phyloP scores from a whole-genome alignment of 352 stramenopile species.

The Phytophthora lateralis region DNA sequence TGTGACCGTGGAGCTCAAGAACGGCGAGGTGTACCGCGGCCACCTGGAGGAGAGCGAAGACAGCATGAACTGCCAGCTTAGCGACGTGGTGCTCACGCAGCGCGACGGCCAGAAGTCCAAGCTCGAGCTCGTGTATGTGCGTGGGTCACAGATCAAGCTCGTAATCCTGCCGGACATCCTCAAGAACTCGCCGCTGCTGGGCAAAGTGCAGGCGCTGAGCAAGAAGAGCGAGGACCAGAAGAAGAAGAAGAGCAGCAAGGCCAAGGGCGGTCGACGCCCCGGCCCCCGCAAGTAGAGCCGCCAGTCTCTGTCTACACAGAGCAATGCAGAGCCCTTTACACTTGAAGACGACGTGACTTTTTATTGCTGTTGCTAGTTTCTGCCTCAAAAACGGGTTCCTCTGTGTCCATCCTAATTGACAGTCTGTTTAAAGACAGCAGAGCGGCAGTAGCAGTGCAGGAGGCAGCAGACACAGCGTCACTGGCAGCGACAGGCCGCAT shows the following conservation, averaged over 20 bases:
- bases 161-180: constrained; percentile 97
- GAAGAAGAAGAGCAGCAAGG: constrained; percentile 45
- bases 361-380: constrained; percentile 11
- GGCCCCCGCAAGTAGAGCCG: constrained; percentile 45
- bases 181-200: constrained; percentile 97
- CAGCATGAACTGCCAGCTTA: constrained; percentile 98
- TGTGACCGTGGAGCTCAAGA: constrained; percentile 90
- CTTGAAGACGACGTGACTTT: constrained; percentile 23
- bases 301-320: not conserved
- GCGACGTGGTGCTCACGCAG: constrained; percentile 89
- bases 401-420: not conserved
- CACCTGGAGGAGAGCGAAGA: constrained; percentile 87
- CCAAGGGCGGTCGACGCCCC: constrained; percentile 31
- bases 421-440: constrained; percentile 58
- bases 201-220: constrained; percentile 93
- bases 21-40: constrained; percentile 88
- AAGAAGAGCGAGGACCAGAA: constrained; percentile 70
- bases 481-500: constrained; percentile 65
- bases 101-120: constrained; percentile 83
- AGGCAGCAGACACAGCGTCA: constrained; percentile 63
- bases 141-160: constrained; percentile 96
- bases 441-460: constrained; percentile 67
- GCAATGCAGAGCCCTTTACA: not conserved
- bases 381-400: constrained; percentile 7
- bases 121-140: constrained; percentile 93